A percentile compares a stretch with the other conserved stretches of the same genome.
phyloP scores from a whole-genome alignment of 2,329 filamentous ascomycete species.

The Eutypella sp. region DNA sequence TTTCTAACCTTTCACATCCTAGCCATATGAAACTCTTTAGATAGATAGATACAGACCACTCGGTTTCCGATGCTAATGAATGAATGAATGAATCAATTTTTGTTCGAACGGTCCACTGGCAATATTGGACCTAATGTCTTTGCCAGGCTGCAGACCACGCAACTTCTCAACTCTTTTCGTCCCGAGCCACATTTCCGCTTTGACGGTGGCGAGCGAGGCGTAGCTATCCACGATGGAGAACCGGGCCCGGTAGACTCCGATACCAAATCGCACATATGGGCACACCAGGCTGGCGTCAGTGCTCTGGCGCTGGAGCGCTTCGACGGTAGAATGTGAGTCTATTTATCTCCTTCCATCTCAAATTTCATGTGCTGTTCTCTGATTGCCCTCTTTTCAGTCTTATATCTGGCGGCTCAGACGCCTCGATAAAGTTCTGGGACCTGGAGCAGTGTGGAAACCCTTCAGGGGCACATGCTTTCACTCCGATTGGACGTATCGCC shows the following conservation, averaged over 20 bases:
- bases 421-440: constrained; percentile 82
- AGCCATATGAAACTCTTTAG: no score
- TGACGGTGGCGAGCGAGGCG: constrained; percentile 51
- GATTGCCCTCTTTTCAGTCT: constrained; percentile 44
- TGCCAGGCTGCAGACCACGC: constrained; percentile 58
- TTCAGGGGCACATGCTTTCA: constrained; percentile 43
- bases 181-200: constrained; percentile 65
- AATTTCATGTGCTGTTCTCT: neutral
- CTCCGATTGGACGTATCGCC: constrained; percentile 47
- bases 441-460: constrained; percentile 57
- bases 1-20: no score
- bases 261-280: constrained; percentile 42
- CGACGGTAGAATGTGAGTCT: constrained; percentile 64
- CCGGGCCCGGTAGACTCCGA: constrained; percentile 19
- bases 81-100: constrained; percentile 74
- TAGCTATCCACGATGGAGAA: constrained; percentile 21
- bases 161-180: constrained; percentile 64
- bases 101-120: constrained; percentile 73
- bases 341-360: neutral
- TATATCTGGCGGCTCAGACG: constrained; percentile 80
- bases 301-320: constrained; percentile 76
- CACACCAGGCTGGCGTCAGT: constrained; percentile 76
- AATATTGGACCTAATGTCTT: constrained; percentile 59
- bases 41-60: no score
- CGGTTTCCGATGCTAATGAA: constrained; percentile 27